Conservation (phyloP, 1,139 yeast species). For the Lodderomyces parapsilosis region DNA sequence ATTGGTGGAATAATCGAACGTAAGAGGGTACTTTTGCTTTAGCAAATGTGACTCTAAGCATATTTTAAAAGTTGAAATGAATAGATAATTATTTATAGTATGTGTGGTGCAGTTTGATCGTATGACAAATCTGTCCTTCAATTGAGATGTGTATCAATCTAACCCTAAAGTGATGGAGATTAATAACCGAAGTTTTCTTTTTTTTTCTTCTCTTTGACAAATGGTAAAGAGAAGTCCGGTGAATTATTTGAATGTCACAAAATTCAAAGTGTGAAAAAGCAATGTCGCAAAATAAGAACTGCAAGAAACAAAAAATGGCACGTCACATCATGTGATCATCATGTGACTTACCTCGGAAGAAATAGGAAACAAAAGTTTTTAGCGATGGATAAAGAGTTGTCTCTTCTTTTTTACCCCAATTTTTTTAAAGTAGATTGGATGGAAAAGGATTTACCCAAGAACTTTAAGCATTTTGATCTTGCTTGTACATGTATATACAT, state of each 20-base stretch:
- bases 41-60: conserved; percentile 14
- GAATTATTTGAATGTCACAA: too few relatives aligned
- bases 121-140: not conserved
- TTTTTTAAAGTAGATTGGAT: not conserved
- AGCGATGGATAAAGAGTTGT: not conserved
- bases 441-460: too few relatives aligned
- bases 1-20: conserved; percentile 18
- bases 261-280: not conserved
- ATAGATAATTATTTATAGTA: conserved; percentile 2
- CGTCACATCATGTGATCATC: not conserved
- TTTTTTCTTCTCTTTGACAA: not conserved
- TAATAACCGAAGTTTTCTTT: conserved; percentile 5
- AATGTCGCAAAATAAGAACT: not conserved
- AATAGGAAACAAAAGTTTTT: not conserved
- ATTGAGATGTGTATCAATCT: not conserved
- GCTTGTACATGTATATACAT: too few relatives aligned
- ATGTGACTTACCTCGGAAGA: conserved; percentile 1
- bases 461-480: too few relatives aligned
- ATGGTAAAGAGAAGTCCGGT: conserved; percentile 4
- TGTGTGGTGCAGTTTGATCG: too few relatives aligned
- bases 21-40: conserved; percentile 7
- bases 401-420: not conserved
- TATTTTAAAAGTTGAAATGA: conserved; percentile 1
- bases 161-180: conserved; percentile 1
- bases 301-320: not conserved